Evolutionary conservation across 129 eudicot genomes (phyloP), one percentile per base, ranked within the genome.

Genomic region (Glebionis coronaria): DNA sequence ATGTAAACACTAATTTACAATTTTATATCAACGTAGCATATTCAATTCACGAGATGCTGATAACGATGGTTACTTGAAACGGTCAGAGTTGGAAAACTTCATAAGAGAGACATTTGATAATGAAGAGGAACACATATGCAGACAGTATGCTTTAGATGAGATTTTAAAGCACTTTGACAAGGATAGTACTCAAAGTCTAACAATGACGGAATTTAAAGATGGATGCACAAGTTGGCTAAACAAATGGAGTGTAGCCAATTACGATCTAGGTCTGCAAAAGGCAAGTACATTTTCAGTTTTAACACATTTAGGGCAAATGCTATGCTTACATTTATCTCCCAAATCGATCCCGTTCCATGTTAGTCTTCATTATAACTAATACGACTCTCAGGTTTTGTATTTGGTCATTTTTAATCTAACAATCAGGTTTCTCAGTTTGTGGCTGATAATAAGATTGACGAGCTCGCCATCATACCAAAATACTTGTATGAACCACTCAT

Each of bases 171-270:
- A 63, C 38, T 63, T 63, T 19, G 68, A 63, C 53, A 63, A 23
- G 21, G 53, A 63, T 20, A 16, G 35, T 18, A 18, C 8, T 18
- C 53, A 44, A 63, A 21, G 31, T 4, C 4, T 63, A 42, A 18
- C 53, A 42, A 19, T 10, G 68, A 5, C 0, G 18, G 68, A 63
- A 44, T 63, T 63, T 20, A 23, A 19, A 63, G 12, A 42, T 2
- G 68, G 68, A 63, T 63, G 68, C 68, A 63, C 27, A 13, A 44
- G 23, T 3, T 63, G 68, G 68, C 38, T 63, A 40, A 44, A 19
- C 54, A 63, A 63, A 44, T 63, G 68, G 68, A 63, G 45, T 19
- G 58, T 18, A 53, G 12, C 29, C 25, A 11, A 19, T n/a, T 18
- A 53, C 8, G 58, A 29, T 53, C 7, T 18, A 53, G 12, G 25